Conservation (phyloP, 1,284 basidiomycete species). For the Marasmius fiardii region DNA sequence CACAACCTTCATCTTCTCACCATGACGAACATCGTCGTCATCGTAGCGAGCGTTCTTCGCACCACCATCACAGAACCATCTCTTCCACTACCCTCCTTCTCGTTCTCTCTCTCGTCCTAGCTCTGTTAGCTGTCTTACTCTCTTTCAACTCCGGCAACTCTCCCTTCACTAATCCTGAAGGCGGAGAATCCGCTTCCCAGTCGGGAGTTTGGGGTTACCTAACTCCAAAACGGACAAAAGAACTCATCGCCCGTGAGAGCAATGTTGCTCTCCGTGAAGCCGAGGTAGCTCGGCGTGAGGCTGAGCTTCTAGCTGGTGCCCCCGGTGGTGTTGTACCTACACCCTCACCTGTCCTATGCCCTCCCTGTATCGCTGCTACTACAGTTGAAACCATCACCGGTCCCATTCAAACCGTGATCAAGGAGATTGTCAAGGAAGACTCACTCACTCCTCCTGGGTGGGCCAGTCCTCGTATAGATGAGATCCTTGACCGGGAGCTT, state of each 20-base stretch:
- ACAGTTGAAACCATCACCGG: constrained; percentile 51
- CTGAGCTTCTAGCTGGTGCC: constrained; percentile 74
- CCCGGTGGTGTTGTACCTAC: constrained; percentile 69
- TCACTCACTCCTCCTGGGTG: constrained; percentile 72
- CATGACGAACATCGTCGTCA: constrained; percentile 52
- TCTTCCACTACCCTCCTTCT: constrained; percentile 85
- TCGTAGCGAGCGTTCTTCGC: constrained; percentile 49
- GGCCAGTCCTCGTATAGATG: constrained; percentile 68
- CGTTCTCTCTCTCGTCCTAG: constrained; percentile 77
- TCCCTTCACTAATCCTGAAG: constrained; percentile 1
- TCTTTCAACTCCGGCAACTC: constrained; percentile 60
- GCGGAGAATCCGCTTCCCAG: constrained; percentile 24
- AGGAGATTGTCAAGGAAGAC: constrained; percentile 80
- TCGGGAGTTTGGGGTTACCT: constrained; percentile 65
- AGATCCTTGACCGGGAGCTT: constrained; percentile 76
- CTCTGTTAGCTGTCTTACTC: constrained; percentile 81
- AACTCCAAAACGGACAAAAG: constrained; percentile 75
- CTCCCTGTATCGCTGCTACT: constrained; percentile 50
- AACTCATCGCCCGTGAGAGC: constrained; percentile 71
- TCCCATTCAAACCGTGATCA: constrained; percentile 75
- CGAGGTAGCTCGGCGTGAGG: constrained; percentile 80
- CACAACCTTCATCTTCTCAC: constrained; percentile 80
- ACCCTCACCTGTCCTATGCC: constrained; percentile 48
- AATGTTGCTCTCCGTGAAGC: constrained; percentile 75
- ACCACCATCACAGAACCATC: constrained; percentile 78